A percentile compares a stretch with the other conserved stretches of the same genome.
Evolutionary conservation across 2,329 filamentous ascomycete genomes (phyloP).

Genomic region (Karstenula rhodostoma): DNA sequence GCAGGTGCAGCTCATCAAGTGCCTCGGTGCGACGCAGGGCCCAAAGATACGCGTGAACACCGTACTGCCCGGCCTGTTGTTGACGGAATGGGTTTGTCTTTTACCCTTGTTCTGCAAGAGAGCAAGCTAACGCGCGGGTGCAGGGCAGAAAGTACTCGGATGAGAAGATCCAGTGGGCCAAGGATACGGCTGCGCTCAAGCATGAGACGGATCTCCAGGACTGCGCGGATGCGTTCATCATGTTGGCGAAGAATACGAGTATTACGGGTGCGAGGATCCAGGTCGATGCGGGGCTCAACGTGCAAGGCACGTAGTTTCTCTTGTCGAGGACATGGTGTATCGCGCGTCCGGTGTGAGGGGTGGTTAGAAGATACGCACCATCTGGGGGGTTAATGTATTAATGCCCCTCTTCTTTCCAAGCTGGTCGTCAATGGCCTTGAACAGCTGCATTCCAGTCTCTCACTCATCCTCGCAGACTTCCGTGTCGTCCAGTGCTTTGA

Average conservation of each 20-base stretch:
- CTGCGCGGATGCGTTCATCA: slow-evolving; percentile 64
- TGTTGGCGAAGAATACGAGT: slow-evolving; percentile 62
- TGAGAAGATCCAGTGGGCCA: slow-evolving; percentile 64
- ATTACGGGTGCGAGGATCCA: slow-evolving; percentile 58
- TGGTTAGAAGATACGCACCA: background rate
- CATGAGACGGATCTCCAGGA: slow-evolving; percentile 63
- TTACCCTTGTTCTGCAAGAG: no score
- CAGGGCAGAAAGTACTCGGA: slow-evolving; percentile 65
- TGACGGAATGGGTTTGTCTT: slow-evolving; percentile 60
- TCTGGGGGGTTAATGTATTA: no score
- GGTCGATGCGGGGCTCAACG: slow-evolving; percentile 49
- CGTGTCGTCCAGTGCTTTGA: slow-evolving; percentile 57
- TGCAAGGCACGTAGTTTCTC: slow-evolving; percentile 31
- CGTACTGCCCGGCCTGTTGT: slow-evolving; percentile 68
- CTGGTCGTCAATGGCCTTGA: background rate
- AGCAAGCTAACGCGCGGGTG: background rate
- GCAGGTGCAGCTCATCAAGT: slow-evolving; percentile 71
- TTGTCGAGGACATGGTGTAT: no score
- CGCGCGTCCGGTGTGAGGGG: background rate
- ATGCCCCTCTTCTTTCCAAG: background rate
- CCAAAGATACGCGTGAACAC: slow-evolving; percentile 71
- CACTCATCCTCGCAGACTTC: slow-evolving; percentile 51
- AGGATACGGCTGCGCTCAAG: slow-evolving; percentile 67
- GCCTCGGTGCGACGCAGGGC: slow-evolving; percentile 68
- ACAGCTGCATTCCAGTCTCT: slow-evolving; percentile 8